Conservation (phyloP, 768 basidiomycete species). For the Hygrophorus pudorinus region DNA sequence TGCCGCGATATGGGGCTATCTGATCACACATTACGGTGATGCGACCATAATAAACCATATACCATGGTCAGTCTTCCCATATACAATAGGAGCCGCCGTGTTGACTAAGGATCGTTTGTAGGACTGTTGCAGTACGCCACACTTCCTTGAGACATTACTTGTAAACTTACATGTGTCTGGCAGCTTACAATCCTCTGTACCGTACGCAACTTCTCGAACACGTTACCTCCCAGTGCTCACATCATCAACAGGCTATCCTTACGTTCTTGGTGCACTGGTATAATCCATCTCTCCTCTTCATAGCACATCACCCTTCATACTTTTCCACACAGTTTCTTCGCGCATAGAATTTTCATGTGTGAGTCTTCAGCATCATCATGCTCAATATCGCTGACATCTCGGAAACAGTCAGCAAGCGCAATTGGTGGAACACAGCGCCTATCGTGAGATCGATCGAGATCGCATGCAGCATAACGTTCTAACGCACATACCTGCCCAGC, state of each 20-base stretch:
- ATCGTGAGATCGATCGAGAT: slow-evolving; percentile 11
- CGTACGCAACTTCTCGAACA: slow-evolving; percentile 13
- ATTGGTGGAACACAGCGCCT: slow-evolving; percentile 23
- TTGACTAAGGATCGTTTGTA: slow-evolving; percentile 7
- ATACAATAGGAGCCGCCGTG: too few species aligned
- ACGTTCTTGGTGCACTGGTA: slow-evolving; percentile 12
- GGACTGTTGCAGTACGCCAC: slow-evolving; percentile 28
- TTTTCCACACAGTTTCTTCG: slow-evolving; percentile 21
- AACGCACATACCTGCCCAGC: too few species aligned
- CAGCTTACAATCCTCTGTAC: slow-evolving; percentile 27
- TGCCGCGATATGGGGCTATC: slow-evolving; percentile 21
- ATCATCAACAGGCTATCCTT: slow-evolving; percentile 6
- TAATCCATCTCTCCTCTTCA: not conserved
- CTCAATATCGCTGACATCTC: slow-evolving; percentile 4
- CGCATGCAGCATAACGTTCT: too few species aligned
- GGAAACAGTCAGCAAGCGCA: slow-evolving; percentile 24
- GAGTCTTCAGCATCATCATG: slow-evolving; percentile 2
- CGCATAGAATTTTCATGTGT: slow-evolving; percentile 33
- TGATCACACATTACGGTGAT: slow-evolving; percentile 21
- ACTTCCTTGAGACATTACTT: not conserved
- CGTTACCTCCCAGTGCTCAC: not conserved
- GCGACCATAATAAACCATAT: slow-evolving; percentile 17
- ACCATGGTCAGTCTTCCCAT: slow-evolving; percentile 15
- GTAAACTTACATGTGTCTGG: not conserved
- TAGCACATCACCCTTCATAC: not conserved